phyloP scores from a whole-genome alignment of 1,139 yeast species.

The Yamadazyma diddensiae region DNA sequence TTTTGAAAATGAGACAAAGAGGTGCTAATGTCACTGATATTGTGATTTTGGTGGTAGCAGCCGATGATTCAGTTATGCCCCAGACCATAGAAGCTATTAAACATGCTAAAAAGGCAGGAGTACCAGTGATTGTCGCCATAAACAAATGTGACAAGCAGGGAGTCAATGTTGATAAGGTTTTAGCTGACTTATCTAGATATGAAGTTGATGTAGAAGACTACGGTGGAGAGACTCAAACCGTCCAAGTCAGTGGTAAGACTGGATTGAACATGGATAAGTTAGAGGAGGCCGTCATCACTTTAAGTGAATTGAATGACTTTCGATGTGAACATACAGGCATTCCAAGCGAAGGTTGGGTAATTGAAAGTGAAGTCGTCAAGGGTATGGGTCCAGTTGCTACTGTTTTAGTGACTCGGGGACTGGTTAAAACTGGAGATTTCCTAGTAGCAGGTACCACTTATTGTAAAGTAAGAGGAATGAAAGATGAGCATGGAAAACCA shows the following conservation, averaged over 20 bases:
- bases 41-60: conserved; percentile 91
- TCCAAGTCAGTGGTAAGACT: conserved; percentile 83
- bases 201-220: conserved; percentile 87
- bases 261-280: conserved; percentile 80
- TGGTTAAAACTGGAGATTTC: conserved; percentile 64
- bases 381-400: conserved; percentile 90
- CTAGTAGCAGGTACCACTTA: conserved; percentile 84
- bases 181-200: conserved; percentile 70
- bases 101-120: conserved; percentile 83
- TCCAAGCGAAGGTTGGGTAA: conserved; percentile 80
- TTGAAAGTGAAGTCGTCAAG: conserved; percentile 80
- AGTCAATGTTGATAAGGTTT: conserved; percentile 67
- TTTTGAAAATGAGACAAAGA: conserved; percentile 91
- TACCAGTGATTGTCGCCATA: conserved; percentile 85
- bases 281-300: conserved; percentile 83
- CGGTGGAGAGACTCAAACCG: conserved; percentile 94
- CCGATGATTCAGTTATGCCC: conserved; percentile 97
- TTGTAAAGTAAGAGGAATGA: conserved; percentile 83
- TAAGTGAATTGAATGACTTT: conserved; percentile 80
- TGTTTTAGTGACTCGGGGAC: conserved; percentile 76
- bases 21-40: conserved; percentile 96
- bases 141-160: conserved; percentile 88
- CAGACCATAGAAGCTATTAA: conserved; percentile 95
- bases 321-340: conserved; percentile 58
- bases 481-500: conserved; percentile 66